phyloP scores from a whole-genome alignment of 495 filamentous ascomycete genomes.

The Ramalina peruviana region DNA sequence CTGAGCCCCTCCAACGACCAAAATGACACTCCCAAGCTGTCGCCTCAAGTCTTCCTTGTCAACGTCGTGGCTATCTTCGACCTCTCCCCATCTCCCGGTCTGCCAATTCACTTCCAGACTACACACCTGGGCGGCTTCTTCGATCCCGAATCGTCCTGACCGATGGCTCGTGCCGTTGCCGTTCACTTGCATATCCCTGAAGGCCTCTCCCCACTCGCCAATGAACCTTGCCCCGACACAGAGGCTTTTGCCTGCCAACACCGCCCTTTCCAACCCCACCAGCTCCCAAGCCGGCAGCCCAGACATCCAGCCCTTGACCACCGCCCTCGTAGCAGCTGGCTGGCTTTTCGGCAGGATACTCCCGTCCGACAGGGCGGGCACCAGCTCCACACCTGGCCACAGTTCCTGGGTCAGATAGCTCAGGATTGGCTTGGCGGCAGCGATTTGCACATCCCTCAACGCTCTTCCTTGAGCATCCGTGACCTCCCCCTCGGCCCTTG shows the following conservation, averaged over 20 bases:
- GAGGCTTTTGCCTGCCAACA: constrained; percentile 75
- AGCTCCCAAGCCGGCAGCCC: constrained; percentile 62
- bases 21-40: constrained; percentile 73
- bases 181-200: constrained; percentile 19
- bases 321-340: constrained; percentile 53
- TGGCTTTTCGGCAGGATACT: constrained; percentile 62
- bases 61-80: constrained; percentile 97
- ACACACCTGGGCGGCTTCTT: constrained; percentile 59
- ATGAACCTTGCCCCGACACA: constrained; percentile 63
- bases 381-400: constrained; percentile 76
- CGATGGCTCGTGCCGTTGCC: constrained; percentile 15
- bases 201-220: constrained; percentile 76
- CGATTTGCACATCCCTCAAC: constrained; percentile 59
- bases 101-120: constrained; percentile 85
- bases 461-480: constrained; percentile 22
- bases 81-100: constrained; percentile 83
- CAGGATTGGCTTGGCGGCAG: constrained; percentile 51
- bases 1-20: constrained; percentile 50
- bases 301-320: constrained; percentile 67
- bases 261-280: constrained; percentile 69
- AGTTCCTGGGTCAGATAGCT: constrained; percentile 52
- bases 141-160: constrained; percentile 29
- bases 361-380: constrained; percentile 55
- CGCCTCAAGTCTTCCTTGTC: constrained; percentile 80
- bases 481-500: constrained; percentile 24